These are phyloP conservation scores for Ogataea nonfermentans DNA, from an alignment of 805 yeast species.

Conservation along the genomic window DNA sequence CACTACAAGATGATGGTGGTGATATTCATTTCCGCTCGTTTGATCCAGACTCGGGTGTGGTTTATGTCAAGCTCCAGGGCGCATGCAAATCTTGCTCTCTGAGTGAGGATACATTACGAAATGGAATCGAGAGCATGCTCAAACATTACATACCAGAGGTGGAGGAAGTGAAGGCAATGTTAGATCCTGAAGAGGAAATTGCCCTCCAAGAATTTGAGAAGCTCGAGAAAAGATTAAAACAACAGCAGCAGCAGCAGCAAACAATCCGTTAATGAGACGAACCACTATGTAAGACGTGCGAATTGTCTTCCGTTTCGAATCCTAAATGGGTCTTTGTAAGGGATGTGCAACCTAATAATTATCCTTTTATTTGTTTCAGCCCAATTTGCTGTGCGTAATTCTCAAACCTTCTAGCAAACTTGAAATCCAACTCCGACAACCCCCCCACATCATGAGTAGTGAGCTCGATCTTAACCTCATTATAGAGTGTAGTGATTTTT, in stretches of 20 bases:
- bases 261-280: not conserved
- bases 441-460: conserved; percentile 65
- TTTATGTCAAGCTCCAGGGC: conserved; percentile 57
- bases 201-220: conserved; percentile 83
- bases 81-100: conserved; percentile 75
- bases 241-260: conserved; percentile 19
- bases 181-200: conserved; percentile 46
- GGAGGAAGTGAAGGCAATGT: conserved; percentile 44
- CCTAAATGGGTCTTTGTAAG: not conserved
- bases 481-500: conserved; percentile 61
- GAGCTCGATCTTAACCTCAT: conserved; percentile 49
- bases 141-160: conserved; percentile 71
- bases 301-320: not conserved
- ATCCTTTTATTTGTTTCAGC: conserved; percentile 1
- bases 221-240: conserved; percentile 59
- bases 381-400: conserved; percentile 32
- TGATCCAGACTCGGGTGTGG: conserved; percentile 55
- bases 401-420: conserved; percentile 51
- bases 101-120: conserved; percentile 61
- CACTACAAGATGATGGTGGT: conserved; percentile 75
- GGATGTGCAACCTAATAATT: not conserved
- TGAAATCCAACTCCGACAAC: conserved; percentile 54
- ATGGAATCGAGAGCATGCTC: conserved; percentile 70
- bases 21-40: conserved; percentile 66
- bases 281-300: conserved; percentile 1